phyloP scores from a whole-genome alignment of 208 protist genomes.

The Acanthamoeba triangularis region DNA sequence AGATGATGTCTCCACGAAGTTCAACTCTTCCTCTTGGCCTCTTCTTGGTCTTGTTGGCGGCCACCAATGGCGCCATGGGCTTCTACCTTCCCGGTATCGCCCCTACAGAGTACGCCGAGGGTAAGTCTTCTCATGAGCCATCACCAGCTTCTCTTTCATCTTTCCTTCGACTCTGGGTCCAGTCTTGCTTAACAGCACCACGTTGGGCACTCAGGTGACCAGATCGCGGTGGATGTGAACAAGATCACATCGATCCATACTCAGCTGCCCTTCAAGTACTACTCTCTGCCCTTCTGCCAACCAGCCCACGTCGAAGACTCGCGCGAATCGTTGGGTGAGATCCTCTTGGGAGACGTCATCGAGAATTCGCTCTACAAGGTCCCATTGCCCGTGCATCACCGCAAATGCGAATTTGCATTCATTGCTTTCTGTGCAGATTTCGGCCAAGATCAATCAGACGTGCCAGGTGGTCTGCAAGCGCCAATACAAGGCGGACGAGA shows the following conservation, averaged over 20 bases:
- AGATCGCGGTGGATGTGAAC: slow-evolving; percentile 91
- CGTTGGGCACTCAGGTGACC: neutral
- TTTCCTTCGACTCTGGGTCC: neutral
- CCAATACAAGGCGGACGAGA: neutral
- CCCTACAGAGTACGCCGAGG: slow-evolving; percentile 80
- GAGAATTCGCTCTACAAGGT: slow-evolving; percentile 95
- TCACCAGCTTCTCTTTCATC: too few species aligned
- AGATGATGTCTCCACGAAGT: neutral
- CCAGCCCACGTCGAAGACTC: slow-evolving; percentile 74
- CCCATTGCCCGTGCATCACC: neutral
- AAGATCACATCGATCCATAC: slow-evolving; percentile 94
- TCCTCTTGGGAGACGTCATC: slow-evolving; percentile 96
- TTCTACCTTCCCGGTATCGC: slow-evolving; percentile 88
- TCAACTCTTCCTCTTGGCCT: neutral
- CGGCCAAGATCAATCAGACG: slow-evolving; percentile 54
- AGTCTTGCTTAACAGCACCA: neutral
- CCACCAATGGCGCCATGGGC: neutral
- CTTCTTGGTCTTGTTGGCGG: neutral
- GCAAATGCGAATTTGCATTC: neutral
- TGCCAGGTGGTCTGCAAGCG: slow-evolving; percentile 83
- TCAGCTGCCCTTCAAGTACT: slow-evolving; percentile 97
- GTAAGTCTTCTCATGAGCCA: neutral
- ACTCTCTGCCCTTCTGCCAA: slow-evolving; percentile 94
- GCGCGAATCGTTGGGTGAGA: slow-evolving; percentile 96
- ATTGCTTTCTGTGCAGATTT: neutral